Evolutionary conservation across 2,329 filamentous ascomycete genomes (phyloP).

Genomic region (Fusarium oxysporum): DNA sequence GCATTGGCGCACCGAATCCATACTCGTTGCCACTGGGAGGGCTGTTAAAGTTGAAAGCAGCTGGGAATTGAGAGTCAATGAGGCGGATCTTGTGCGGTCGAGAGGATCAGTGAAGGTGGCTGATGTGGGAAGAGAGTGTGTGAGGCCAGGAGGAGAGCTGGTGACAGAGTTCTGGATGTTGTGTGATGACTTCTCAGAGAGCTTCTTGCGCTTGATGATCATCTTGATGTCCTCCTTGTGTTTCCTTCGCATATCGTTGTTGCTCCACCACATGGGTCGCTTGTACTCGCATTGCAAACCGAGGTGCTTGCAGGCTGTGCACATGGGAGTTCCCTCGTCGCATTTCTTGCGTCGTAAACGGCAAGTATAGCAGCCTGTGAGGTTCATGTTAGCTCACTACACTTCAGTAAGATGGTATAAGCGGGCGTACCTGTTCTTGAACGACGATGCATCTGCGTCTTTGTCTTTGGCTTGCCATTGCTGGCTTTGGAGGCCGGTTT

Average conservation of each 20-base stretch:
- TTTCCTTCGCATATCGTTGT: constrained; percentile 83
- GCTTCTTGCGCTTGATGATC: constrained; percentile 97
- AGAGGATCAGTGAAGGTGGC: constrained; percentile 82
- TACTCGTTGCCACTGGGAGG: constrained; percentile 65
- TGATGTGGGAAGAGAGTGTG: constrained; percentile 84
- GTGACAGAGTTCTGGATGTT: constrained; percentile 64
- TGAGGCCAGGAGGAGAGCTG: constrained; percentile 80
- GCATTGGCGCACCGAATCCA: constrained; percentile 74
- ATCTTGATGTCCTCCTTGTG: constrained; percentile 98
- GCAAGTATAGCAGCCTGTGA: constrained; percentile 74
- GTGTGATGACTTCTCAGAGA: constrained; percentile 82
- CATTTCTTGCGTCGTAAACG: constrained; percentile 76
- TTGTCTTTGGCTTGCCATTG: constrained; percentile 71
- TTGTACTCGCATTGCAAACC: constrained; percentile 95
- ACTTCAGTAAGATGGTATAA: constrained; percentile 42
- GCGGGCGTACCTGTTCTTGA: constrained; percentile 84
- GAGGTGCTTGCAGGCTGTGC: constrained; percentile 77
- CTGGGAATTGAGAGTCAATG: constrained; percentile 82
- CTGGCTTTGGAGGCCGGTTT: constrained; percentile 67
- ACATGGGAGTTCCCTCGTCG: constrained; percentile 72
- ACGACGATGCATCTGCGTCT: constrained; percentile 90
- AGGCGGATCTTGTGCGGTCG: constrained; percentile 78
- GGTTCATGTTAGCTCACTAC: constrained; percentile 15
- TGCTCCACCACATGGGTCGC: constrained; percentile 96
- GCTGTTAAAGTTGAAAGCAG: constrained; percentile 79